Conservation (phyloP, 371 early-diverging fungal genomes). For the Cladochytrium tenue region DNA sequence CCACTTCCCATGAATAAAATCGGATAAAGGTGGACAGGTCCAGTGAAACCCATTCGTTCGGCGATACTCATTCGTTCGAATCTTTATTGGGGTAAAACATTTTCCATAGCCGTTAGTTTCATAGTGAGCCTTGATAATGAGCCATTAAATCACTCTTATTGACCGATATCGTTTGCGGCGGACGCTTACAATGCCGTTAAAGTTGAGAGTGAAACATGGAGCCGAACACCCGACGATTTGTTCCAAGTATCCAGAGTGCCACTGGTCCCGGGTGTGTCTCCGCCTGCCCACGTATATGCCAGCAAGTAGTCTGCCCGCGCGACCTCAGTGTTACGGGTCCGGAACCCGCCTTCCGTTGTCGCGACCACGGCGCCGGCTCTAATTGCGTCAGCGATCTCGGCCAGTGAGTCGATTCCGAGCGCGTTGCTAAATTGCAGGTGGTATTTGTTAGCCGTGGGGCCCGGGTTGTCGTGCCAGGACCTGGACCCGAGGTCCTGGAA, state of each 20-base stretch:
- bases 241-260: constrained; percentile 14
- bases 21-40: too few species aligned
- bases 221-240: constrained; percentile 7
- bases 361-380: constrained; percentile 2
- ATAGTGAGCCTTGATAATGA: too few species aligned
- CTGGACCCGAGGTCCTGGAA: constrained; percentile 2
- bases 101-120: too few species aligned
- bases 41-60: too few species aligned
- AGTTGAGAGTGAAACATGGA: constrained; percentile 9
- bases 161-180: too few species aligned
- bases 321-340: constrained; percentile 7
- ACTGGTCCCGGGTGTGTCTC: constrained; percentile 6
- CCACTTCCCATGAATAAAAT: too few species aligned
- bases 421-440: constrained; percentile 1
- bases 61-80: too few species aligned
- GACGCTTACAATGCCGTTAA: too few species aligned
- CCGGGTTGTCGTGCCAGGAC: constrained; percentile 8
- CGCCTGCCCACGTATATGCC: constrained; percentile 8
- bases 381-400: constrained; percentile 9
- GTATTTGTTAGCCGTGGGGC: constrained; percentile 3
- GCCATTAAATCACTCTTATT: too few species aligned
- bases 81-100: too few species aligned
- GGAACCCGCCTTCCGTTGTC: constrained; percentile 11
- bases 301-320: constrained; percentile 6
- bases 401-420: not conserved